These are phyloP conservation scores for Macrocybe gigantea DNA, from an alignment of 768 basidiomycete species.

Conservation along the genomic window DNA sequence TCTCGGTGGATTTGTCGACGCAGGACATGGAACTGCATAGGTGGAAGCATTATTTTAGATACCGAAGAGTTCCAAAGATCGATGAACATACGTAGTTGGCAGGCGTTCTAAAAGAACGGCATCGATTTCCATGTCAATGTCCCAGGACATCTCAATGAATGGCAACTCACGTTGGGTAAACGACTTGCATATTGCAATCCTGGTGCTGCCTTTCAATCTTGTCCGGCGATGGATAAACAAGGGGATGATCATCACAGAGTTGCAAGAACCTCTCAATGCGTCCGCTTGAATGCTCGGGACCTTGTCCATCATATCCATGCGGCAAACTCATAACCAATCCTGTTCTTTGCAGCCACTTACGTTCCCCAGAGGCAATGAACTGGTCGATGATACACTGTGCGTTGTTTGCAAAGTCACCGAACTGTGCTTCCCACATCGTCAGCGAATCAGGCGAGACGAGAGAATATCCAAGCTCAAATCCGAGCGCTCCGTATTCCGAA, in stretches of 20 bases:
- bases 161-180: slow-evolving; percentile 81
- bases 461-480: slow-evolving; percentile 98
- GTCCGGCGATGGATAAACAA: slow-evolving; percentile 80
- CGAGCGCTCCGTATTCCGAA: slow-evolving; percentile 91
- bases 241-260: slow-evolving; percentile 95
- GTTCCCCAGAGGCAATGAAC: slow-evolving; percentile 95
- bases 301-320: slow-evolving; percentile 98
- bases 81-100: slow-evolving; percentile 73
- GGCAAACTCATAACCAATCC: slow-evolving; percentile 87
- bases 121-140: slow-evolving; percentile 1
- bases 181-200: slow-evolving; percentile 99
- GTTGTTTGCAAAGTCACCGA: slow-evolving; percentile 97
- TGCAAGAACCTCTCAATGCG: slow-evolving; percentile 96
- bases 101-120: slow-evolving; percentile 55
- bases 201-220: slow-evolving; percentile 95
- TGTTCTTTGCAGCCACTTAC: slow-evolving; percentile 95
- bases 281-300: slow-evolving; percentile 96
- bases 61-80: not conserved
- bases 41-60: slow-evolving; percentile 4
- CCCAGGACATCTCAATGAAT: too few relatives aligned
- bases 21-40: slow-evolving; percentile 82
- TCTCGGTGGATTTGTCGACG: slow-evolving; percentile 96
- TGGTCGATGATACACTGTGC: slow-evolving; percentile 98
- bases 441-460: slow-evolving; percentile 91
- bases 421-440: slow-evolving; percentile 98